Percentiles rank a stretch among this genome's conserved stretches.
Evolutionary conservation across 2,329 filamentous ascomycete species (phyloP).

Genomic region (Xylaria hypoxylon): DNA sequence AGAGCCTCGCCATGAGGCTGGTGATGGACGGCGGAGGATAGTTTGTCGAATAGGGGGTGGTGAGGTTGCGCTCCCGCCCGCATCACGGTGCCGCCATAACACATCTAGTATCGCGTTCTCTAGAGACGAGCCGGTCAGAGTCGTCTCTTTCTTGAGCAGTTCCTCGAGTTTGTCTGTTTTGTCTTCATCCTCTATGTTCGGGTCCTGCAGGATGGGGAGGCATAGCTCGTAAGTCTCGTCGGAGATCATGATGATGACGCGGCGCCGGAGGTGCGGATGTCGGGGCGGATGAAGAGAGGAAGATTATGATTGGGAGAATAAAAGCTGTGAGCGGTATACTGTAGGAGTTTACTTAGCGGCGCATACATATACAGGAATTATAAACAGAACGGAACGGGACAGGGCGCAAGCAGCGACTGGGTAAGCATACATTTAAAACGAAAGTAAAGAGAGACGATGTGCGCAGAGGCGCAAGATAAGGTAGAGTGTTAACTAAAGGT

Average conservation of each 20-base stretch:
- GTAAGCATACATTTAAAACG: slow-evolving; percentile 40
- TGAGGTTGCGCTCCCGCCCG: slow-evolving; percentile 73
- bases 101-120: slow-evolving; percentile 93
- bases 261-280: slow-evolving; percentile 36
- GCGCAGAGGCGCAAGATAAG: slow-evolving; percentile 34
- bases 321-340: slow-evolving; percentile 25
- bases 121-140: slow-evolving; percentile 78
- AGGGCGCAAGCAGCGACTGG: slow-evolving; percentile 31
- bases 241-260: slow-evolving; percentile 79
- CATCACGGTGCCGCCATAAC: slow-evolving; percentile 84
- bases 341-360: slow-evolving; percentile 33
- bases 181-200: slow-evolving; percentile 88
- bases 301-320: slow-evolving; percentile 30
- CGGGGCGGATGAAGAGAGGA: slow-evolving; percentile 27
- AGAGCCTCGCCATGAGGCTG: slow-evolving; percentile 90
- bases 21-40: slow-evolving; percentile 89
- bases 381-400: slow-evolving; percentile 32
- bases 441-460: slow-evolving; percentile 34
- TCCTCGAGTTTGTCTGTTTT: slow-evolving; percentile 93
- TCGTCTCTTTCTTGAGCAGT: slow-evolving; percentile 82
- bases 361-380: slow-evolving; percentile 37
- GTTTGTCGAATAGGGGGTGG: slow-evolving; percentile 89
- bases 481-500: slow-evolving; percentile 48
- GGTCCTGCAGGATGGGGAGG: slow-evolving; percentile 86
- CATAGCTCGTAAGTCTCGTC: slow-evolving; percentile 94